These are phyloP conservation scores for Albifimbria verrucaria DNA, from an alignment of 2,329 filamentous ascomycete species.

Conservation along the genomic window DNA sequence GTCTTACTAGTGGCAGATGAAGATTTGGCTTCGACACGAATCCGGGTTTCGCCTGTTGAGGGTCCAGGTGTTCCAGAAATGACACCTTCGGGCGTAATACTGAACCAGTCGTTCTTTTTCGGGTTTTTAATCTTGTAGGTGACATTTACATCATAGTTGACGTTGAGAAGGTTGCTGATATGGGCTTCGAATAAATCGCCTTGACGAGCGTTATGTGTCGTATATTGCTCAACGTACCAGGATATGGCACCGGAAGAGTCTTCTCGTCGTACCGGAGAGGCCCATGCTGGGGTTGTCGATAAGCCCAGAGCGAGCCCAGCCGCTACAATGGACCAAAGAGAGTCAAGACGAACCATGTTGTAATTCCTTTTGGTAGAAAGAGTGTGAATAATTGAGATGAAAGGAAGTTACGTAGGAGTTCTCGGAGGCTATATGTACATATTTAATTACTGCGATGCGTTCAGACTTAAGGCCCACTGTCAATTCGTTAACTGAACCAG, in stretches of 20 bases:
- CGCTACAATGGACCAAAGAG: too few species aligned
- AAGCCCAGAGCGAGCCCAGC: too few species aligned
- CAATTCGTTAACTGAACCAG: too few species aligned
- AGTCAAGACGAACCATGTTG: too few species aligned
- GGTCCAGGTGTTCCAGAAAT: slow-evolving; percentile 31
- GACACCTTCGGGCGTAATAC: slow-evolving; percentile 25
- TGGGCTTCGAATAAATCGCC: slow-evolving; percentile 28
- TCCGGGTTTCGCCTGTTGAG: slow-evolving; percentile 11
- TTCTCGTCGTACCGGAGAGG: neutral
- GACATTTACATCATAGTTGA: slow-evolving; percentile 16
- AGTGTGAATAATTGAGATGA: too few species aligned
- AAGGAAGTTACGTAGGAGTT: too few species aligned
- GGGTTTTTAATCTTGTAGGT: slow-evolving; percentile 22
- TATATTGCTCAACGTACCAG: slow-evolving; percentile 27
- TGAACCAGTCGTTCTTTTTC: slow-evolving; percentile 27
- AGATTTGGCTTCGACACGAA: slow-evolving; percentile 23
- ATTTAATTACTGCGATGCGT: too few species aligned
- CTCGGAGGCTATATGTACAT: too few species aligned
- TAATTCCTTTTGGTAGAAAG: too few species aligned
- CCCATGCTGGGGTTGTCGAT: neutral
- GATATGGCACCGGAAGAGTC: neutral
- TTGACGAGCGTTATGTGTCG: slow-evolving; percentile 32
- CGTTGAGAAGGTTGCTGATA: slow-evolving; percentile 29
- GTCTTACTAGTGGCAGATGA: slow-evolving; percentile 18
- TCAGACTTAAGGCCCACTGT: too few species aligned